Percentiles rank a stretch among this genome's conserved stretches.
Evolutionary conservation across 1,284 basidiomycete genomes (phyloP).

Genomic region (Rhodotorula sp.): DNA sequence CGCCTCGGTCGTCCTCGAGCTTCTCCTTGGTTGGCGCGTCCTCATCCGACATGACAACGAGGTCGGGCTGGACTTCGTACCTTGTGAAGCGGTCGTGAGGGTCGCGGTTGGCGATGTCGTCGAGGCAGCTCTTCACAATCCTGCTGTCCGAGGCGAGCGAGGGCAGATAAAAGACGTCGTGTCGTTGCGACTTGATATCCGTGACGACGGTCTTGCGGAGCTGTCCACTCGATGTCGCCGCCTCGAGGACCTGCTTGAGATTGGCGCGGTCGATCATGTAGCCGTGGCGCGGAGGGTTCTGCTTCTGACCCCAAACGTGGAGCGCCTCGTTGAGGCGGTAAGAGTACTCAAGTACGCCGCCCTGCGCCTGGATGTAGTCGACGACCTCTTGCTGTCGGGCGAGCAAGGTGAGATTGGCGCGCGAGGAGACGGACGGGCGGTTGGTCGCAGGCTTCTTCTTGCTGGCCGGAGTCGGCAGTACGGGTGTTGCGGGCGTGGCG

Average conservation of each 20-base stretch:
- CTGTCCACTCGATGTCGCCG: conserved; percentile 57
- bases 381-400: conserved; percentile 25
- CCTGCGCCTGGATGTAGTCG: conserved; percentile 11
- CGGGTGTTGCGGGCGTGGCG: background rate
- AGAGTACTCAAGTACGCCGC: conserved; percentile 6
- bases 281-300: conserved; percentile 44
- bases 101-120: background rate
- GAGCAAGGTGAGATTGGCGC: conserved; percentile 22
- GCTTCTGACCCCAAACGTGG: conserved; percentile 58
- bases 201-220: conserved; percentile 65
- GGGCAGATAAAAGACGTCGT: conserved; percentile 43
- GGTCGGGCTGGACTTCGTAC: background rate
- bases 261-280: conserved; percentile 58
- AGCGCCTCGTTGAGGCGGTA: conserved; percentile 52
- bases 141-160: conserved; percentile 18
- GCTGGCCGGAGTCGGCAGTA: background rate
- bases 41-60: background rate
- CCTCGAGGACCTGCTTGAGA: conserved; percentile 60
- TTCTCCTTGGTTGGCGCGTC: background rate
- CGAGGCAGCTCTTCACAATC: conserved; percentile 17
- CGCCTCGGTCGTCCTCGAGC: background rate
- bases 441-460: background rate
- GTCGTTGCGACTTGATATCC: conserved; percentile 47
- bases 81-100: background rate
- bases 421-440: conserved; percentile 9